Evolutionary conservation across 148 eudicot genomes (phyloP), one percentile per base, ranked within the genome.

Genomic region (Salicornia ramosissima): DNA sequence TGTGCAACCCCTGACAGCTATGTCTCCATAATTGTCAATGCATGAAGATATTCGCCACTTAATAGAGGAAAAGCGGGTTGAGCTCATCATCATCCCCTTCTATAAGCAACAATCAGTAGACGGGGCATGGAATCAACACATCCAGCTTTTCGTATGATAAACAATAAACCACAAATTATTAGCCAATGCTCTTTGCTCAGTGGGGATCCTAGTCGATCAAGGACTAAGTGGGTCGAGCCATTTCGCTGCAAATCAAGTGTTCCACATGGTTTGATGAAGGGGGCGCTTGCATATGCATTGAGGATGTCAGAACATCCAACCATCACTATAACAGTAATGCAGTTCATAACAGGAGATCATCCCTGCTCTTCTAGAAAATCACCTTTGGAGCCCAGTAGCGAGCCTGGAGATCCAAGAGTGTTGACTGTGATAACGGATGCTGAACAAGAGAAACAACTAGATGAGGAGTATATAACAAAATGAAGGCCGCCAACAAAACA

Each of bases 61-160:
- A 11, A 87, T 89, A 0, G 89, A 86, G 78, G 91, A 86, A 43
- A 86, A 86, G 47, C 74, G 83, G 1, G 86, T 80, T 19, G 80
- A 91, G 10, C 68, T 88, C 26, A 66, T 88, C 9, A 83, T 88
- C 71, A 65, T 88, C 15, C 94, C 94, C 0, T 88, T 88, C 71
- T 90, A 88, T 69, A 88, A 88, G 66, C 88, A 88, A 50, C 94
- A 86, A 57, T 86, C 88, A 4, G 89, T 89, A 28, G 91, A 86
- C 56, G 91, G 95, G 1, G 88, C 12, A 84, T 89, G 91, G 87
- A 86, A 69, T 30, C 86, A 28, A 75, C 77, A 0, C 86, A 86
- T 34, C 90, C 89, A 6, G 85, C 82, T 1, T 86, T 78, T n/a
- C 77, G 82, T 22, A 64, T 67, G 22, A 77, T 86, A 6, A n/a